Evolutionary conservation across 1,139 yeast genomes (phyloP).

Genomic region (Candida labiduridarum): DNA sequence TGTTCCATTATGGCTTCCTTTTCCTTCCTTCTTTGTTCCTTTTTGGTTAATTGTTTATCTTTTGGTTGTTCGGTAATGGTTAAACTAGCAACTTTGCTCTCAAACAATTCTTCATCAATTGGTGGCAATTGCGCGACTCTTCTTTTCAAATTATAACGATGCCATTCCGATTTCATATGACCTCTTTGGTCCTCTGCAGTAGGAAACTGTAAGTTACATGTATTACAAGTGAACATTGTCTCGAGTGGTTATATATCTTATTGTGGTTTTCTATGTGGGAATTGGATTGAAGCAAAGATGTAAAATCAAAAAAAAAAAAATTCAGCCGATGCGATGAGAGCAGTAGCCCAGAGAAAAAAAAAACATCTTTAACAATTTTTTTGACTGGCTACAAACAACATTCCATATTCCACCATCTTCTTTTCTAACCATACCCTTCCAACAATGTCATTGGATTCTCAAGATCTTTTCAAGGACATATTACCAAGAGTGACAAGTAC

Average conservation of each 20-base stretch:
- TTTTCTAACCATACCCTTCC: background rate
- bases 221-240: slow-evolving; percentile 45
- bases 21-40: slow-evolving; percentile 64
- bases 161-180: slow-evolving; percentile 76
- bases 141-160: slow-evolving; percentile 63
- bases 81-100: slow-evolving; percentile 45
- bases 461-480: slow-evolving; percentile 24
- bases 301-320: background rate
- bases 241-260: background rate
- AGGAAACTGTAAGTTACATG: slow-evolving; percentile 45
- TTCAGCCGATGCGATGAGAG: slow-evolving; percentile 4
- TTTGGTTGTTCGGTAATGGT: slow-evolving; percentile 25
- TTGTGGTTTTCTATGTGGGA: background rate
- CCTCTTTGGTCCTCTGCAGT: slow-evolving; percentile 44
- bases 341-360: background rate
- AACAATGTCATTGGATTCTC: slow-evolving; percentile 10
- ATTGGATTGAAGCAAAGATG: background rate
- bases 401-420: background rate
- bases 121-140: slow-evolving; percentile 62
- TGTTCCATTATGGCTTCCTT: slow-evolving; percentile 66
- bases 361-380: background rate
- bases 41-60: slow-evolving; percentile 52
- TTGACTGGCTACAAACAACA: background rate
- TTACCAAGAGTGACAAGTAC: slow-evolving; percentile 52
- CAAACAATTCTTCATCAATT: slow-evolving; percentile 51